phyloP scores from a whole-genome alignment of 352 stramenopile genomes.

The Pythium aphanidermatum region DNA sequence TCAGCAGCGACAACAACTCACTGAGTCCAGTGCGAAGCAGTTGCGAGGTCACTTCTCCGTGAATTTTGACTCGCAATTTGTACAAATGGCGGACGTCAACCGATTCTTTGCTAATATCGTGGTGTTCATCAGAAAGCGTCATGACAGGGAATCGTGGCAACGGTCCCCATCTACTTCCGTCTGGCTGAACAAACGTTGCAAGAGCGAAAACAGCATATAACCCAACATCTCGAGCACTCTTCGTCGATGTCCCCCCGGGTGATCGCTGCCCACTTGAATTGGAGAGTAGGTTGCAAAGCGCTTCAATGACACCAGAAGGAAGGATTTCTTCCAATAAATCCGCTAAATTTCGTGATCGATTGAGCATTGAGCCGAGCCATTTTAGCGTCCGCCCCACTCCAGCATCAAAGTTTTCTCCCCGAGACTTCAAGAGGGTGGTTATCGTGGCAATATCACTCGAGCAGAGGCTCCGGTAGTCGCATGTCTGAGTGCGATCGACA shows the following conservation, averaged over 20 bases:
- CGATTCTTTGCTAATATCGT: slow-evolving; percentile 10
- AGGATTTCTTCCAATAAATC: slow-evolving; percentile 52
- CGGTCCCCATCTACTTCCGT: slow-evolving; percentile 45
- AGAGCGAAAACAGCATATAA: slow-evolving; percentile 62
- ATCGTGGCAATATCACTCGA: slow-evolving; percentile 39
- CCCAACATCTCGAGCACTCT: slow-evolving; percentile 34
- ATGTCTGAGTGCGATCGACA: slow-evolving; percentile 3
- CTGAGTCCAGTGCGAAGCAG: slow-evolving; percentile 41
- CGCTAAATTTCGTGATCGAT: slow-evolving; percentile 47
- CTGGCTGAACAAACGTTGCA: slow-evolving; percentile 62
- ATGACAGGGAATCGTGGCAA: slow-evolving; percentile 56
- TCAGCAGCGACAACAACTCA: slow-evolving; percentile 43
- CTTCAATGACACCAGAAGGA: slow-evolving; percentile 53
- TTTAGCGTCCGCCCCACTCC: slow-evolving; percentile 61
- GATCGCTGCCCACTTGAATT: slow-evolving; percentile 38
- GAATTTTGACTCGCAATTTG: slow-evolving; percentile 62
- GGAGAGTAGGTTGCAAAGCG: slow-evolving; percentile 49
- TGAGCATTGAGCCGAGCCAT: slow-evolving; percentile 73
- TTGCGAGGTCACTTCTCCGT: slow-evolving; percentile 57
- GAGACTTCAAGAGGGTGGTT: slow-evolving; percentile 31
- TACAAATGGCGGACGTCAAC: slow-evolving; percentile 43
- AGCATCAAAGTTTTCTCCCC: slow-evolving; percentile 17
- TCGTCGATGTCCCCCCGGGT: slow-evolving; percentile 41
- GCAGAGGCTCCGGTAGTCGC: slow-evolving; percentile 43
- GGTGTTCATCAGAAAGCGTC: slow-evolving; percentile 14